Percentiles rank a stretch among this genome's conserved stretches.
Evolutionary conservation across 352 stramenopile genomes (phyloP).

Genomic region (Phytophthora crassamura): DNA sequence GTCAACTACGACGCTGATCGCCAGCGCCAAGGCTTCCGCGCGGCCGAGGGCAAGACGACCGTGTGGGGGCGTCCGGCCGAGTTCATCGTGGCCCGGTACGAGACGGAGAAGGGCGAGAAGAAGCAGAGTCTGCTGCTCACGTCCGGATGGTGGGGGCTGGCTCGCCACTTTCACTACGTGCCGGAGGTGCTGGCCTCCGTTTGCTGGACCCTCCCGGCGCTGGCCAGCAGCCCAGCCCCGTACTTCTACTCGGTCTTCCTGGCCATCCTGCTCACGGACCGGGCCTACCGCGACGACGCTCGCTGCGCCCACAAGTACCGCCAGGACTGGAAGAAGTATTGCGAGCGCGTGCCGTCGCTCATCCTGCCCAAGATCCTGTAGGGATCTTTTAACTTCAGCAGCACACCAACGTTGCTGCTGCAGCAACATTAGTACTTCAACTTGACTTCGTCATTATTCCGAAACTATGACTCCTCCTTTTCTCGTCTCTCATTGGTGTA

Average conservation of each 20-base stretch:
- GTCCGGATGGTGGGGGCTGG: slow-evolving; percentile 94
- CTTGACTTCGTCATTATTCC: too few relatives aligned
- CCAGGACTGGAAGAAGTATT: slow-evolving; percentile 96
- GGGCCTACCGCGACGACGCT: slow-evolving; percentile 95
- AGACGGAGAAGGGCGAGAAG: slow-evolving; percentile 86
- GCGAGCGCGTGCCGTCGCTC: slow-evolving; percentile 84
- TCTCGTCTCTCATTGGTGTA: too few relatives aligned
- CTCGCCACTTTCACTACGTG: slow-evolving; percentile 96
- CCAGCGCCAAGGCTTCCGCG: slow-evolving; percentile 94
- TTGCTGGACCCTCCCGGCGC: slow-evolving; percentile 76
- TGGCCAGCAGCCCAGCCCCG: slow-evolving; percentile 64
- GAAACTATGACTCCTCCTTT: too few relatives aligned
- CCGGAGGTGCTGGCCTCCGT: slow-evolving; percentile 91
- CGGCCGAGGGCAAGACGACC: slow-evolving; percentile 80
- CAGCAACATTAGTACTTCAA: too few relatives aligned
- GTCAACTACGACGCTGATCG: slow-evolving; percentile 97
- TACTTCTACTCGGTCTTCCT: slow-evolving; percentile 94
- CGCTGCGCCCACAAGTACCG: slow-evolving; percentile 96
- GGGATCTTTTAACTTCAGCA: too few relatives aligned
- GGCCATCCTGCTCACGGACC: slow-evolving; percentile 94
- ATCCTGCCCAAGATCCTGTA: slow-evolving; percentile 89
- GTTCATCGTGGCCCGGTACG: slow-evolving; percentile 95
- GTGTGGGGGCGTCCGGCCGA: slow-evolving; percentile 94
- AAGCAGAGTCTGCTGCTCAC: slow-evolving; percentile 93
- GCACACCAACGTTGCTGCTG: too few relatives aligned